Evolutionary conservation across 306 rosid genomes (phyloP).

Genomic region (Corylus americana): DNA sequence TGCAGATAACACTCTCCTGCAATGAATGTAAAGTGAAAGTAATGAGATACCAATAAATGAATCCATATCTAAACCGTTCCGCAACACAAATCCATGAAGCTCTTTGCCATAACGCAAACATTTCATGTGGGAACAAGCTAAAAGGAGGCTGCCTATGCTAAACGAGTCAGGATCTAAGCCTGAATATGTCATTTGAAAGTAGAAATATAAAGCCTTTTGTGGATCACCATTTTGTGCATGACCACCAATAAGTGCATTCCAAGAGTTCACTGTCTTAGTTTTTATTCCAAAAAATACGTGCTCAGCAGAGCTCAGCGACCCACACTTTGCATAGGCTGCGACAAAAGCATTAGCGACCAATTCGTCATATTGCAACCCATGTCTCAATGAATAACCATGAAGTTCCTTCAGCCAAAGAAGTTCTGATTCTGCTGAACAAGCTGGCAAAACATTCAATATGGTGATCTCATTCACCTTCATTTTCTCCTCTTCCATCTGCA

Average conservation of each 20-base stretch:
- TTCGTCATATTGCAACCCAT: conserved; percentile 48
- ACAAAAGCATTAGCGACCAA: conserved; percentile 72
- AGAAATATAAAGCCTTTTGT: conserved; percentile 58
- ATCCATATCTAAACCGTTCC: conserved; percentile 61
- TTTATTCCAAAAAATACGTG: conserved; percentile 51
- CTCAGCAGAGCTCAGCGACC: conserved; percentile 54
- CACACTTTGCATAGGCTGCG: conserved; percentile 69
- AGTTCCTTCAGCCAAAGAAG: conserved; percentile 61
- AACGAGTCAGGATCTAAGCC: conserved; percentile 58
- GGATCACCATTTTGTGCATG: conserved; percentile 76
- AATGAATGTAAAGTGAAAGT: conserved; percentile 61
- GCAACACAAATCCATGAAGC: conserved; percentile 65
- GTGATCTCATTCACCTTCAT: conserved; percentile 63
- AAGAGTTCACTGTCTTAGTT: conserved; percentile 63
- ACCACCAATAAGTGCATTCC: conserved; percentile 79
- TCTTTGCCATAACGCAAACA: conserved; percentile 51
- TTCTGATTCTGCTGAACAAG: conserved; percentile 51
- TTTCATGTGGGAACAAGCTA: conserved; percentile 63
- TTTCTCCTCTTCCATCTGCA: conserved; percentile 48
- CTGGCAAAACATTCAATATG: conserved; percentile 64
- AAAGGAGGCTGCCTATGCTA: conserved; percentile 66
- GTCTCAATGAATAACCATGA: conserved; percentile 67
- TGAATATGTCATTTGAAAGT: conserved; percentile 52
- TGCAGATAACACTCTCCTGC: conserved; percentile 41
- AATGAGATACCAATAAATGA: conserved; percentile 68